Conservation (phyloP, 176 grass and related monocot genomes). For the Paspalum notatum region DNA sequence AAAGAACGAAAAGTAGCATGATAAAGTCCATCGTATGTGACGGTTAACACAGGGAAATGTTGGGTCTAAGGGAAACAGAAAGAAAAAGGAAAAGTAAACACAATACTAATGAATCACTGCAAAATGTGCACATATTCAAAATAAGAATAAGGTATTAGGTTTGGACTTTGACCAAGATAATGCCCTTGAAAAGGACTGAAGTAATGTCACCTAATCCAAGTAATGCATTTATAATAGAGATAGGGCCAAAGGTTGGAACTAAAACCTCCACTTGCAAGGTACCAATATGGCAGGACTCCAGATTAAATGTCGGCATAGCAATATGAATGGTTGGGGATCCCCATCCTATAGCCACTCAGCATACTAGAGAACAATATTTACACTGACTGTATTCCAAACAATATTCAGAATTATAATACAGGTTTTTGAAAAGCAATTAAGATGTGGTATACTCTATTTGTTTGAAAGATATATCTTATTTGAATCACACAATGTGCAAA, state of each 20-base stretch:
- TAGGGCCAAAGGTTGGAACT: constrained; percentile 10
- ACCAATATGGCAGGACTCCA: neutral
- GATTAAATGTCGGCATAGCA: neutral
- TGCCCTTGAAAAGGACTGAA: neutral
- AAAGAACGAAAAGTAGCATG: neutral
- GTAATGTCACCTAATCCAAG: neutral
- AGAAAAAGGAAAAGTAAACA: neutral
- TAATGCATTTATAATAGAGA: constrained; percentile 5
- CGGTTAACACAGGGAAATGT: neutral
- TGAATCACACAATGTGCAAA: neutral
- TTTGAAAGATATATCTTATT: constrained; percentile 4
- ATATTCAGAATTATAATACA: neutral
- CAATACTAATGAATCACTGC: neutral
- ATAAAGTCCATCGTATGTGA: neutral
- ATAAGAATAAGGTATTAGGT: neutral
- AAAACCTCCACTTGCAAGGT: neutral
- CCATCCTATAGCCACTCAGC: neutral
- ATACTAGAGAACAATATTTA: neutral
- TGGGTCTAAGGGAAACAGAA: neutral
- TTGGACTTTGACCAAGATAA: neutral
- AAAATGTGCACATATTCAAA: neutral
- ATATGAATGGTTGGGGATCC: neutral
- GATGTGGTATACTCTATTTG: neutral
- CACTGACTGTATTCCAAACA: neutral
- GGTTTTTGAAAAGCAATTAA: neutral